These are phyloP conservation scores for Didymella pinodella DNA, from an alignment of 2,329 filamentous ascomycete genomes.

Conservation along the genomic window DNA sequence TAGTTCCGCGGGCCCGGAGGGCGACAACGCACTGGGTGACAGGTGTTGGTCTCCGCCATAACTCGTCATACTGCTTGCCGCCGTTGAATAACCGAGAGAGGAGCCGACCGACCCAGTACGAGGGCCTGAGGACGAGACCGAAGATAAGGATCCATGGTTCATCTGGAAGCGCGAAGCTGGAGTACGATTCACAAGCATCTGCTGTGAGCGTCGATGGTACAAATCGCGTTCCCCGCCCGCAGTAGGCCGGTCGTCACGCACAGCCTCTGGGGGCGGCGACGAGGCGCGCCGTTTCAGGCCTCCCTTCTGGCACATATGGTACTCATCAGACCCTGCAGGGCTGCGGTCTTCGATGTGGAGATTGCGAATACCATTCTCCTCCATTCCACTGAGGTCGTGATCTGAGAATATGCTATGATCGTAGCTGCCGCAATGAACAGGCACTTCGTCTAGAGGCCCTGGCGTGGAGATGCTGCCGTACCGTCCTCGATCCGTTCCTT, in stretches of 20 bases:
- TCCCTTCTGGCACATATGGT: constrained; percentile 55
- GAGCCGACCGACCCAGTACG: constrained; percentile 70
- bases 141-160: constrained; percentile 69
- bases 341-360: constrained; percentile 64
- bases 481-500: constrained; percentile 51
- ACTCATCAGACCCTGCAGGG: constrained; percentile 55
- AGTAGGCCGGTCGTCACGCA: constrained; percentile 56
- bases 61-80: constrained; percentile 70
- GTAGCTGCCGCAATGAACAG: constrained; percentile 68
- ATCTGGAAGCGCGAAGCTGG: constrained; percentile 63
- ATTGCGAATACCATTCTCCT: constrained; percentile 61
- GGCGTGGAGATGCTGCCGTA: constrained; percentile 59
- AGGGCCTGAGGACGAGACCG: constrained; percentile 66
- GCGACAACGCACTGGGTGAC: constrained; percentile 68
- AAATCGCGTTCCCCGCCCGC: constrained; percentile 57
- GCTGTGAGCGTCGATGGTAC: constrained; percentile 62
- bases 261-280: constrained; percentile 66
- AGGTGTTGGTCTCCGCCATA: constrained; percentile 67
- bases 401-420: constrained; percentile 64
- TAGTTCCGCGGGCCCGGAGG: constrained; percentile 63
- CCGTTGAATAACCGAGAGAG: constrained; percentile 64
- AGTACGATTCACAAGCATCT: constrained; percentile 64
- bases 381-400: constrained; percentile 59
- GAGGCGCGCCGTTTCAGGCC: constrained; percentile 71
- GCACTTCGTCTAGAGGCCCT: constrained; percentile 59